Conservation (phyloP, 1,284 basidiomycete species). For the Cutaneotrichosporon sp. region DNA sequence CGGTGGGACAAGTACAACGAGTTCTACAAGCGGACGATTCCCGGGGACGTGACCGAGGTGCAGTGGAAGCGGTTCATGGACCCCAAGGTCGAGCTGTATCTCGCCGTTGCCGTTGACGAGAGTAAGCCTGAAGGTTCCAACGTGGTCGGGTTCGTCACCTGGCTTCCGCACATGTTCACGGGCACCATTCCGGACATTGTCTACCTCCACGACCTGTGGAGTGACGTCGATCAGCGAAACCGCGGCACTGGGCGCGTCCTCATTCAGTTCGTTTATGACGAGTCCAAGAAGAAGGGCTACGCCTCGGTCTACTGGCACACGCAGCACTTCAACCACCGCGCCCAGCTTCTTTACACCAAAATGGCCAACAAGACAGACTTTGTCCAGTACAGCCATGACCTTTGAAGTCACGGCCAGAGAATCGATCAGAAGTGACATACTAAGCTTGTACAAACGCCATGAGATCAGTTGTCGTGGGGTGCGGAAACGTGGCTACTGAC, state of each 20-base stretch:
- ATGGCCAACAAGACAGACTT: slow-evolving; percentile 16
- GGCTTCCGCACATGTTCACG: slow-evolving; percentile 17
- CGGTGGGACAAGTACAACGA: slow-evolving; percentile 19
- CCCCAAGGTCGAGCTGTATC: slow-evolving; percentile 11
- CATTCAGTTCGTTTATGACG: slow-evolving; percentile 14
- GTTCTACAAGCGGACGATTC: slow-evolving; percentile 19
- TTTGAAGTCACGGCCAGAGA: background rate
- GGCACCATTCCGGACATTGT: slow-evolving; percentile 9
- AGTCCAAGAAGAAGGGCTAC: slow-evolving; percentile 5
- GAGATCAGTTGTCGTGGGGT: too few relatives aligned
- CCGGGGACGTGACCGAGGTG: slow-evolving; percentile 8
- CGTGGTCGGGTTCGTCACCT: slow-evolving; percentile 19
- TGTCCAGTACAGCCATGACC: slow-evolving; percentile 13
- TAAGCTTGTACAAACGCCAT: too few relatives aligned
- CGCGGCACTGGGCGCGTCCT: slow-evolving; percentile 13
- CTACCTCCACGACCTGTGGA: slow-evolving; percentile 20
- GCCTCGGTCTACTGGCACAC: slow-evolving; percentile 20
- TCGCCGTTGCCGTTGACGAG: slow-evolving; percentile 15
- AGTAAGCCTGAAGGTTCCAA: background rate
- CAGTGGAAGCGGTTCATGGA: slow-evolving; percentile 16
- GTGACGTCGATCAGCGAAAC: slow-evolving; percentile 14
- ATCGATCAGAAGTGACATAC: too few relatives aligned
- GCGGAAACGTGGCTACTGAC: too few relatives aligned
- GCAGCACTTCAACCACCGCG: slow-evolving; percentile 23
- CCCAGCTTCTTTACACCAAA: slow-evolving; percentile 21